A percentile compares a stretch with the other conserved stretches of the same genome.
Evolutionary conservation across 306 rosid genomes (phyloP).

Genomic region (Ceratonia siliqua): DNA sequence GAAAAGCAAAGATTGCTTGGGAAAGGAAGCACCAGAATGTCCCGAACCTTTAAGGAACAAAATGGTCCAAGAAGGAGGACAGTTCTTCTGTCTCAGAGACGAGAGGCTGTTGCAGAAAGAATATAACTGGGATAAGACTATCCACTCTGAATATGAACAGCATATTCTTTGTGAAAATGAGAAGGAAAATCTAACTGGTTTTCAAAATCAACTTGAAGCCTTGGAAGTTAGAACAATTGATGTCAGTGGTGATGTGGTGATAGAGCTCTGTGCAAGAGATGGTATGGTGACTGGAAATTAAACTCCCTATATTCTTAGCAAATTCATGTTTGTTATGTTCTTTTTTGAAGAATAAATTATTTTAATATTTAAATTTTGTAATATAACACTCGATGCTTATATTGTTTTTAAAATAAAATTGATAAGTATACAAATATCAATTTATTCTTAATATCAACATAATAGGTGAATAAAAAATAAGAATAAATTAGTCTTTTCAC

Average conservation of each 20-base stretch:
- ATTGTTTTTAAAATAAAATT: too few relatives aligned
- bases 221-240: slow-evolving; percentile 29
- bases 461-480: too few relatives aligned
- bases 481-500: too few relatives aligned
- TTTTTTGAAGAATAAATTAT: too few relatives aligned
- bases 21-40: not conserved
- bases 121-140: not conserved
- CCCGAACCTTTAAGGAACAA: not conserved
- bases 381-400: too few relatives aligned
- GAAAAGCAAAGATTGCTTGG: not conserved
- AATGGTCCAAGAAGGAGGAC: not conserved
- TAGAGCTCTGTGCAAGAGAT: slow-evolving; percentile 1
- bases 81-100: not conserved
- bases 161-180: not conserved
- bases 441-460: too few relatives aligned
- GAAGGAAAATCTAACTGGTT: slow-evolving; percentile 27
- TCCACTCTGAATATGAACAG: not conserved
- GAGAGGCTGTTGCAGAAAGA: not conserved
- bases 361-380: too few relatives aligned
- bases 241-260: slow-evolving; percentile 16
- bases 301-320: not conserved
- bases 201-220: slow-evolving; percentile 28
- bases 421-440: too few relatives aligned
- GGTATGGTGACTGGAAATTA: not conserved
- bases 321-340: not conserved